phyloP scores from a whole-genome alignment of 75 land plant species.

The Adiantum capillusveneris region DNA sequence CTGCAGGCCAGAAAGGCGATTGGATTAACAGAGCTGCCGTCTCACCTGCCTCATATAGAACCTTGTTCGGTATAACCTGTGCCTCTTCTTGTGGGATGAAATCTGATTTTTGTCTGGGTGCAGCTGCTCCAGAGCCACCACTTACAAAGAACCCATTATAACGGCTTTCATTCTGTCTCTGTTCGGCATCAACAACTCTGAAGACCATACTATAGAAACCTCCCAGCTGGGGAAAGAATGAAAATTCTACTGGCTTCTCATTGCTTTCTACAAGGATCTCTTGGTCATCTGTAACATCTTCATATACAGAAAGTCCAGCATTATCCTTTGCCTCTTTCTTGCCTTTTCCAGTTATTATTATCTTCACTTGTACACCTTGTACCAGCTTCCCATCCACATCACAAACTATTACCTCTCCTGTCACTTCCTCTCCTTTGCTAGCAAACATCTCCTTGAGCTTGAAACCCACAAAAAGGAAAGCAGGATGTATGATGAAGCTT shows the following conservation, averaged over 20 bases:
- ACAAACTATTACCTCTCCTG: not conserved
- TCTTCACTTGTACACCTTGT: not conserved
- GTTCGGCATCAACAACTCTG: not conserved
- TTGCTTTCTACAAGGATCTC: not conserved
- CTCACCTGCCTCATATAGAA: not conserved
- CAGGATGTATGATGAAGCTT: not conserved
- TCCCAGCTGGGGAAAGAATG: not conserved
- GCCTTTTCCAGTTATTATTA: not conserved
- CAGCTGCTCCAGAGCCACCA: not conserved
- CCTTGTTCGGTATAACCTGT: not conserved
- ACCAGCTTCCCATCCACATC: constrained; percentile 1
- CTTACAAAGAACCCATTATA: not conserved
- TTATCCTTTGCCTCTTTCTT: not conserved
- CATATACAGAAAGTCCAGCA: not conserved
- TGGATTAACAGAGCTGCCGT: not conserved
- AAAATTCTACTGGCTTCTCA: not conserved
- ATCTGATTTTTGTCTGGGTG: not conserved
- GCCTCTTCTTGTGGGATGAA: constrained; percentile 1
- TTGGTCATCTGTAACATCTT: not conserved
- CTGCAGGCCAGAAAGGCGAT: constrained; percentile 5
- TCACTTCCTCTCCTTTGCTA: not conserved
- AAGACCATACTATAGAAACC: not conserved
- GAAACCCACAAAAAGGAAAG: constrained; percentile 1
- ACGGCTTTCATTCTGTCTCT: not conserved
- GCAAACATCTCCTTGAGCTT: not conserved